Percentiles rank a stretch among this genome's conserved stretches.
phyloP scores from a whole-genome alignment of 2,329 filamentous ascomycete genomes.

The Xylogone sp. region DNA sequence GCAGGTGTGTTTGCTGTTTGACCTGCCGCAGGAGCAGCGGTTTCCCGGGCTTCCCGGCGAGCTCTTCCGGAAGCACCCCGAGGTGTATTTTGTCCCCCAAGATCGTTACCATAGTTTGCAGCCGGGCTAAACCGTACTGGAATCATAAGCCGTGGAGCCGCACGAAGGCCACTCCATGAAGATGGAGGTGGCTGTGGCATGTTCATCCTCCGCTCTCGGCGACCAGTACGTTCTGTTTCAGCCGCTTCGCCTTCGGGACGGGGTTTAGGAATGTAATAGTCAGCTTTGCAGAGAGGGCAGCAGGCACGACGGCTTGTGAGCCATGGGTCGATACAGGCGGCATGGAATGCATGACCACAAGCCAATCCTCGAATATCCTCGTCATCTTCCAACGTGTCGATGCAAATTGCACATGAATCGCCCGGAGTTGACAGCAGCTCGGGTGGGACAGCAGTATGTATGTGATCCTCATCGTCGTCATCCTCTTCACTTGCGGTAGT shows the following conservation, averaged over 20 bases:
- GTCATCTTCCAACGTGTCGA: slow-evolving; percentile 90
- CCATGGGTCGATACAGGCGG: slow-evolving; percentile 94
- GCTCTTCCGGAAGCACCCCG: slow-evolving; percentile 9
- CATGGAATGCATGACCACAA: slow-evolving; percentile 98
- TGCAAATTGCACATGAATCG: slow-evolving; percentile 93
- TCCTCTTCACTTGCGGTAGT: slow-evolving; percentile 42
- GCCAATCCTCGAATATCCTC: slow-evolving; percentile 92
- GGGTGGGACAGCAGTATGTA: slow-evolving; percentile 75
- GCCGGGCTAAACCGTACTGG: slow-evolving; percentile 17
- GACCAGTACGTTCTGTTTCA: slow-evolving; percentile 21
- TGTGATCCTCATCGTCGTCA: slow-evolving; percentile 69
- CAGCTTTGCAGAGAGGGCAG: slow-evolving; percentile 95
- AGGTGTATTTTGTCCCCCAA: not conserved
- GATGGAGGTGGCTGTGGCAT: slow-evolving; percentile 21
- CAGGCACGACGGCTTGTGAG: slow-evolving; percentile 89
- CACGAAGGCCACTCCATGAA: slow-evolving; percentile 23
- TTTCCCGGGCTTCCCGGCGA: slow-evolving; percentile 7
- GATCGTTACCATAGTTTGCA: slow-evolving; percentile 2
- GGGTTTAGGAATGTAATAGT: slow-evolving; percentile 94
- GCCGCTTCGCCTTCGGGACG: slow-evolving; percentile 45
- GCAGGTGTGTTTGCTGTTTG: slow-evolving; percentile 1
- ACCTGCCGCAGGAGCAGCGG: slow-evolving; percentile 5
- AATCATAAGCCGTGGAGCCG: slow-evolving; percentile 17
- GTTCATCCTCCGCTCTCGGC: slow-evolving; percentile 18
- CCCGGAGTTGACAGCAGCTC: slow-evolving; percentile 79